A percentile compares a stretch with the other conserved stretches of the same genome.
Evolutionary conservation across 441 rosid genomes (phyloP).

Genomic region (Flueggea neowawraea): DNA sequence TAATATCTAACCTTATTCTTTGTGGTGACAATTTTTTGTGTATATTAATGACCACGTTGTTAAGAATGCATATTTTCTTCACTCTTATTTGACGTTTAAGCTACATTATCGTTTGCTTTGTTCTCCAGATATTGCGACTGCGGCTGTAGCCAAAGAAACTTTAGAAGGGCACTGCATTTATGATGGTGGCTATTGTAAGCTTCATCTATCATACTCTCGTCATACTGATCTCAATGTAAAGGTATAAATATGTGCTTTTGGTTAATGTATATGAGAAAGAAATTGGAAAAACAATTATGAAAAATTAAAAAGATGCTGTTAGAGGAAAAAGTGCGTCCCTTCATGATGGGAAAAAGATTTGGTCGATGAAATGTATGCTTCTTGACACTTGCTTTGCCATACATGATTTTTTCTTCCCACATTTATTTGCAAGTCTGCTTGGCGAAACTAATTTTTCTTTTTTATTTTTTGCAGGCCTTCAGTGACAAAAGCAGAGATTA

Average conservation of each 20-base stretch:
- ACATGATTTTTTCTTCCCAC: not conserved
- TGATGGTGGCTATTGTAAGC: constrained; percentile 99
- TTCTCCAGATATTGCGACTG: constrained; percentile 77
- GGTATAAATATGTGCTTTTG: constrained; percentile 84
- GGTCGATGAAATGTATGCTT: constrained; percentile 51
- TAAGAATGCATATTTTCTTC: too few relatives aligned
- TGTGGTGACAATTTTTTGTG: too few relatives aligned
- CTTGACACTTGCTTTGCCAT: constrained; percentile 32
- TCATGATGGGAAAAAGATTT: constrained; percentile 37
- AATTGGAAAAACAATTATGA: constrained; percentile 6
- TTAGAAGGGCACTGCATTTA: constrained; percentile 99
- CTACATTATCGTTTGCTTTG: not conserved
- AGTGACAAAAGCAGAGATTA: constrained; percentile 97
- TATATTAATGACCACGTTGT: too few relatives aligned
- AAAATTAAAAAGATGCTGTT: constrained; percentile 29
- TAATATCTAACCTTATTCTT: too few relatives aligned
- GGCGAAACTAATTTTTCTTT: constrained; percentile 3
- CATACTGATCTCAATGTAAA: constrained; percentile 99
- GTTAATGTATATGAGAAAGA: constrained; percentile 45
- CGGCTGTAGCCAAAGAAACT: constrained; percentile 85
- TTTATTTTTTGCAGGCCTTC: constrained; percentile 48
- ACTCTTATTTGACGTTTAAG: too few relatives aligned
- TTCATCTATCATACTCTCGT: constrained; percentile 99
- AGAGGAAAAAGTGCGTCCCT: constrained; percentile 36
- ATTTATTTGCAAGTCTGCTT: not conserved